Percentiles rank a stretch among this genome's conserved stretches.
Evolutionary conservation across 306 rosid genomes (phyloP).

Genomic region (Fagus sylvatica): DNA sequence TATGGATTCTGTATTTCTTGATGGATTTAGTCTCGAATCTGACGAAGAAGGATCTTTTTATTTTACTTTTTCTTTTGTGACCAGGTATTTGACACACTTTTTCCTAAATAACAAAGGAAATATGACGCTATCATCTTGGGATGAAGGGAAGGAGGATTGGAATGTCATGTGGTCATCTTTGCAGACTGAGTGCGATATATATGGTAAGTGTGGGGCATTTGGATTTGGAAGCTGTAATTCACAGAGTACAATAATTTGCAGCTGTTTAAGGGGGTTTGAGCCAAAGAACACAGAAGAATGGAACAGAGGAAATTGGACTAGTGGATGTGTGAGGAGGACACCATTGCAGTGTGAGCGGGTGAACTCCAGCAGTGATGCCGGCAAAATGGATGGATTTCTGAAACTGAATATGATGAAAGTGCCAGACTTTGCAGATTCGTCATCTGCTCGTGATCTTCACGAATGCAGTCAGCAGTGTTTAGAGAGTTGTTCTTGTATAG

Average conservation of each 20-base stretch:
- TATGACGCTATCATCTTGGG: too few relatives aligned
- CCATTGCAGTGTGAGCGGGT: constrained; percentile 28
- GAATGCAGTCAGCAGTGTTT: constrained; percentile 27
- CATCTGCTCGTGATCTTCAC: constrained; percentile 11
- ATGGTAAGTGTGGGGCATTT: constrained; percentile 33
- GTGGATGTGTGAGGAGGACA: constrained; percentile 22
- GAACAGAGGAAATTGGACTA: constrained; percentile 5
- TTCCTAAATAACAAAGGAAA: constrained; percentile 23
- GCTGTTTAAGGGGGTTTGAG: constrained; percentile 31
- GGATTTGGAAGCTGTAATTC: constrained; percentile 14
- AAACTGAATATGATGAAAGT: constrained; percentile 31
- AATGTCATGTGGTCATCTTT: neutral
- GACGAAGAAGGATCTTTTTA: constrained; percentile 18
- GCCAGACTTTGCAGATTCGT: constrained; percentile 26
- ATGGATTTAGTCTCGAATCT: constrained; percentile 18
- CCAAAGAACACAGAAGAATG: constrained; percentile 16
- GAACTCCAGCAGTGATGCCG: neutral
- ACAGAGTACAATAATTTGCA: neutral
- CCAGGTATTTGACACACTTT: neutral
- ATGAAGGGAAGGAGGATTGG: too few relatives aligned
- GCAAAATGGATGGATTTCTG: constrained; percentile 27
- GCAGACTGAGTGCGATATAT: constrained; percentile 21
- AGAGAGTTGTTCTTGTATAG: constrained; percentile 37
- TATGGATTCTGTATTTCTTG: constrained; percentile 33
- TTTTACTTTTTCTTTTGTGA: neutral